phyloP scores from a whole-genome alignment of 345 rosid species.

The Rubroshorea leprosula region DNA sequence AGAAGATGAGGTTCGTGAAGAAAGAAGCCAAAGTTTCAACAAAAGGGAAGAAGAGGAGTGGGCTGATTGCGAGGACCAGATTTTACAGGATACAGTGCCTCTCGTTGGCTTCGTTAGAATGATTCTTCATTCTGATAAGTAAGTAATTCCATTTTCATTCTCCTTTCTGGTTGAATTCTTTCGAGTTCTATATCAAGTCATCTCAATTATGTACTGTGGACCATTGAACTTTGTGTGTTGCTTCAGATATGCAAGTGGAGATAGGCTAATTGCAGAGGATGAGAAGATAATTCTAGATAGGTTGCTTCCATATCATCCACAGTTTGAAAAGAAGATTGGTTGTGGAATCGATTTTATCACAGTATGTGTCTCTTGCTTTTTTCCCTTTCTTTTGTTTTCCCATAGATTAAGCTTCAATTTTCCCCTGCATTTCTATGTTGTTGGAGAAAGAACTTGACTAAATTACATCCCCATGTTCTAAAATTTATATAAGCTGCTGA shows the following conservation, averaged over 20 bases:
- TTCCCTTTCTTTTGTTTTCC: not conserved
- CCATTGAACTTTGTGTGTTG: not conserved
- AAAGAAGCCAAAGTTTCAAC: constrained; percentile 3
- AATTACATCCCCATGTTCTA: not conserved
- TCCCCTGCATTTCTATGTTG: not conserved
- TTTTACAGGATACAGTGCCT: constrained; percentile 88
- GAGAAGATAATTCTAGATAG: constrained; percentile 61
- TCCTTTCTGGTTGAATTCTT: constrained; percentile 3
- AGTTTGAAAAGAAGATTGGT: constrained; percentile 69
- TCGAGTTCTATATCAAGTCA: not conserved
- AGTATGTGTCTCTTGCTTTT: constrained; percentile 35
- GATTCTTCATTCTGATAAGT: constrained; percentile 89
- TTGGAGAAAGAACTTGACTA: not conserved
- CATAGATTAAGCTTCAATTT: too few relatives aligned
- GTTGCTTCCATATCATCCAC: constrained; percentile 88
- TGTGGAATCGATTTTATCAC: constrained; percentile 77
- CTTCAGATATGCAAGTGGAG: constrained; percentile 70
- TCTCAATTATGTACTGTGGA: too few relatives aligned
- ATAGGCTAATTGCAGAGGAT: constrained; percentile 67
- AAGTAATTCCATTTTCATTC: constrained; percentile 8
- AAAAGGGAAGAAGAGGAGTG: constrained; percentile 33
- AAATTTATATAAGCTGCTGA: too few relatives aligned
- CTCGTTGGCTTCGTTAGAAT: constrained; percentile 85
- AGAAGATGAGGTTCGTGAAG: constrained; percentile 36
- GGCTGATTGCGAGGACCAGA: constrained; percentile 82